phyloP scores from a whole-genome alignment of 129 eudicot species.

The Daucus carota region DNA sequence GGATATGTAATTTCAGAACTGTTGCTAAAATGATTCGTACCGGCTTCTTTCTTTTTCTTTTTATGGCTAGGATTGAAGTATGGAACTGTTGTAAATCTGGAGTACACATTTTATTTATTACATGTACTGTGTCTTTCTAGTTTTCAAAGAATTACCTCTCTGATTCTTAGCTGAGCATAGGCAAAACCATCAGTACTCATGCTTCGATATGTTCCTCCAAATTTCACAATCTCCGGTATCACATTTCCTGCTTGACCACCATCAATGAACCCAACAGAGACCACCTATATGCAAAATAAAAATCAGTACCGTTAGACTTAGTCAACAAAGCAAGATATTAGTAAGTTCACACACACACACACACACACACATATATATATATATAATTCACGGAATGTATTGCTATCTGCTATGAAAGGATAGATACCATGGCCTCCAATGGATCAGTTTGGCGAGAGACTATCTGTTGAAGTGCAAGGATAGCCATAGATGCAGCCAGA shows the following conservation, averaged over 20 bases:
- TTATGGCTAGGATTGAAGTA: neutral
- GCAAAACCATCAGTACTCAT: slow-evolving; percentile 47
- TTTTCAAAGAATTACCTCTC: slow-evolving; percentile 39
- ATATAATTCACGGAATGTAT: neutral
- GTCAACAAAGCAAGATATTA: neutral
- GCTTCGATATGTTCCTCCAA: slow-evolving; percentile 80
- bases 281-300: slow-evolving; percentile 27
- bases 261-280: slow-evolving; percentile 34
- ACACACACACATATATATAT: too few species aligned
- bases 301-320: neutral
- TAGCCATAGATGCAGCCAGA: slow-evolving; percentile 19
- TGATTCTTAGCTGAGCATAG: slow-evolving; percentile 41
- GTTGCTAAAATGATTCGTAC: neutral
- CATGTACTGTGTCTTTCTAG: neutral
- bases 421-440: slow-evolving; percentile 8
- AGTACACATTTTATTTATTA: neutral
- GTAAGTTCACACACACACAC: neutral
- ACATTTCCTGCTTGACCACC: slow-evolving; percentile 50
- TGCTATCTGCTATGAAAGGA: neutral
- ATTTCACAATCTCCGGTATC: slow-evolving; percentile 54
- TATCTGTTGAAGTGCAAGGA: slow-evolving; percentile 17
- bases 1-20: neutral
- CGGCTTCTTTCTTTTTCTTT: neutral
- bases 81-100: neutral
- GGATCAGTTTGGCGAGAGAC: slow-evolving; percentile 25